Conservation (phyloP, 371 early-diverging fungal species). For the Mortierella sp. region DNA sequence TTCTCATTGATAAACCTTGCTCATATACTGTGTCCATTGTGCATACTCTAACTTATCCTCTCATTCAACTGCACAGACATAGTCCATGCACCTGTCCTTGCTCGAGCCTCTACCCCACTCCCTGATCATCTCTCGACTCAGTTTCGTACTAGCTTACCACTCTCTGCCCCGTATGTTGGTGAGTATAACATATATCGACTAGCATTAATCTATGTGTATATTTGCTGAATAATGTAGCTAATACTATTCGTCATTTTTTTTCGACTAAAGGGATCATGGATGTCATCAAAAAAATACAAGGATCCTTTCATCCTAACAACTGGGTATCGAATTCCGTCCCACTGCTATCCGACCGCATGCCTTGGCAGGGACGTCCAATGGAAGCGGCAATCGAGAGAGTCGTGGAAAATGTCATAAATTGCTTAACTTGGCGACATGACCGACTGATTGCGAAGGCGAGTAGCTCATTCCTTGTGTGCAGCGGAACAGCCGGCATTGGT, state of each 20-base stretch:
- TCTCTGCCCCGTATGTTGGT: slow-evolving; percentile 5
- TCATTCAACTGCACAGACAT: too few relatives aligned
- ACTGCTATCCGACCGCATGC: slow-evolving; percentile 15
- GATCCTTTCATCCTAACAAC: slow-evolving; percentile 8
- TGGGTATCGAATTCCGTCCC: slow-evolving; percentile 7
- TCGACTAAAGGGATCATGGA: slow-evolving; percentile 17
- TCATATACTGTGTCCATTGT: too few relatives aligned
- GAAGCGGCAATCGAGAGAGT: slow-evolving; percentile 21
- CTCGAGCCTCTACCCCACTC: too few relatives aligned
- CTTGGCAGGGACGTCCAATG: slow-evolving; percentile 25
- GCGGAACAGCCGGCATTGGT: slow-evolving; percentile 34
- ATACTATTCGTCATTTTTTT: background rate
- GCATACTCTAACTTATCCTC: too few relatives aligned
- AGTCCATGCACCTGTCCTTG: too few relatives aligned
- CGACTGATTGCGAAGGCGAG: slow-evolving; percentile 10
- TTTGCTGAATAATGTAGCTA: background rate
- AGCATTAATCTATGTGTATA: background rate
- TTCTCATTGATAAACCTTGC: too few relatives aligned
- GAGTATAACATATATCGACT: slow-evolving; percentile 7
- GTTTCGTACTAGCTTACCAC: slow-evolving; percentile 1
- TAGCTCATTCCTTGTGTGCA: slow-evolving; percentile 34
- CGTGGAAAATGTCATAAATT: slow-evolving; percentile 12
- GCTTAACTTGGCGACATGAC: slow-evolving; percentile 6
- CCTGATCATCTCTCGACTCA: too few relatives aligned
- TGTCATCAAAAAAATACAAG: slow-evolving; percentile 27